Evolutionary conservation across 2,329 filamentous ascomycete species (phyloP), one percentile per base, ranked within the genome.

Genomic region (Sphaerulina populicola): DNA sequence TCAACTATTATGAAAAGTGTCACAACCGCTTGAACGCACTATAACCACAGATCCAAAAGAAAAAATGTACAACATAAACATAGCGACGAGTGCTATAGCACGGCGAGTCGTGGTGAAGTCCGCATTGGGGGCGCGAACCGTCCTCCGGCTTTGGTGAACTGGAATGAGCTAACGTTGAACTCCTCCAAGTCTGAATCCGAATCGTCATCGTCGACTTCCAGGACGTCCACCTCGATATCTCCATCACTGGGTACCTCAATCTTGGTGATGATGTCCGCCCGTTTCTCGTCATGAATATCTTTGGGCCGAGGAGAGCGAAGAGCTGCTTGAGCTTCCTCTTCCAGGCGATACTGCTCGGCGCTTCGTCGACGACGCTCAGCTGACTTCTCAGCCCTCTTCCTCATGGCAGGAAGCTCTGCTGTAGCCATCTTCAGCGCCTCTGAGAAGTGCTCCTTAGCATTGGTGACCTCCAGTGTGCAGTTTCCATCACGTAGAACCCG

Each of bases 401-500:
- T 42, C 10, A 64, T 43, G 1, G 44, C 47, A 11, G 61, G 60
- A 1, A 65, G 30, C 33, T 62, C 62, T 11, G 36, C 54, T 41
- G 64, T 56, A 10, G 46, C 74, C 47, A 80, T 71, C 30, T 78
- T 77, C 45, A 82, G 73, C 1, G 88, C 81, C 49, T 83, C 77
- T 7, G 71, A 70, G 39, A 94, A 77, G 12, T 81, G 79, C 51
- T 76, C 73, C 62, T 82, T 79, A 47, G 90, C 84, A 42, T 81
- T 83, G 23, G 75, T 74, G 36, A 95, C 77, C 67, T 94, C 88
- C 14, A 80, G 77, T n/a, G 74, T 77, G 68, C 90, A 95, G 62
- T 93, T 85, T 9, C 89, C 90, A 47, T 89, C 85, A 21, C 90
- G 81, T n/a, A 96, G 74, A 55, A 93, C 88, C 63, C 94, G 87